Percentiles rank a stretch among this genome's conserved stretches.
Evolutionary conservation across 768 basidiomycete species (phyloP).

Genomic region (Leccinum subtestaceum): DNA sequence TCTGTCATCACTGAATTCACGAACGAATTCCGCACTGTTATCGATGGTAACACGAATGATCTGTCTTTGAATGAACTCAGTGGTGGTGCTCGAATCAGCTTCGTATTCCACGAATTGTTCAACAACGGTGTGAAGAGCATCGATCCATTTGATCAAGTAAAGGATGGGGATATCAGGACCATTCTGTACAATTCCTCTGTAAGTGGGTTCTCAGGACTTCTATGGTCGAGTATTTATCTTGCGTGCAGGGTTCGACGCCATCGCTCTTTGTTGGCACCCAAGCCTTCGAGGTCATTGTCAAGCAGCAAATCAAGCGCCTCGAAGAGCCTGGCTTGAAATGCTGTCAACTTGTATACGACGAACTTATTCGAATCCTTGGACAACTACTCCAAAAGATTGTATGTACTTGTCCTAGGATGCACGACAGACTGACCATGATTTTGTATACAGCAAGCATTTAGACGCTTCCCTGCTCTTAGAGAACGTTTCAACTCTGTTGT

Average conservation of each 20-base stretch:
- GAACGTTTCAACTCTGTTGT: conserved; percentile 96
- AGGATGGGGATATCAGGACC: conserved; percentile 95
- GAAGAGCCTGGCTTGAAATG: conserved; percentile 95
- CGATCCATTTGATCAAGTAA: conserved; percentile 98
- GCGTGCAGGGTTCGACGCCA: conserved; percentile 82
- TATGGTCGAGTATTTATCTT: neutral
- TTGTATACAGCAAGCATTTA: conserved; percentile 78
- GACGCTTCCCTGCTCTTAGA: conserved; percentile 92
- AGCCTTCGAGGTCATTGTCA: conserved; percentile 98
- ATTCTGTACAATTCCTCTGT: conserved; percentile 98
- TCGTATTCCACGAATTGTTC: conserved; percentile 98
- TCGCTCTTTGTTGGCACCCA: conserved; percentile 95
- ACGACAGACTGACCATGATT: conserved; percentile 1
- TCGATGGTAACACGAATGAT: conserved; percentile 97
- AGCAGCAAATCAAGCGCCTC: conserved; percentile 96
- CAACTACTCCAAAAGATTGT: conserved; percentile 91
- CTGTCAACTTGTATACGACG: conserved; percentile 94
- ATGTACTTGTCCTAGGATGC: conserved; percentile 26
- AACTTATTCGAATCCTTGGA: conserved; percentile 92
- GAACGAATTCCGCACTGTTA: conserved; percentile 91
- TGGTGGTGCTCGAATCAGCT: conserved; percentile 98
- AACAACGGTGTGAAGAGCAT: conserved; percentile 94
- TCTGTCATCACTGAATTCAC: conserved; percentile 99
- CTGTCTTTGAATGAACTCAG: conserved; percentile 92
- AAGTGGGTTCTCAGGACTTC: conserved; percentile 29